Evolutionary conservation across 176 grass and related monocot genomes (phyloP).

Genomic region (Areca catechu): DNA sequence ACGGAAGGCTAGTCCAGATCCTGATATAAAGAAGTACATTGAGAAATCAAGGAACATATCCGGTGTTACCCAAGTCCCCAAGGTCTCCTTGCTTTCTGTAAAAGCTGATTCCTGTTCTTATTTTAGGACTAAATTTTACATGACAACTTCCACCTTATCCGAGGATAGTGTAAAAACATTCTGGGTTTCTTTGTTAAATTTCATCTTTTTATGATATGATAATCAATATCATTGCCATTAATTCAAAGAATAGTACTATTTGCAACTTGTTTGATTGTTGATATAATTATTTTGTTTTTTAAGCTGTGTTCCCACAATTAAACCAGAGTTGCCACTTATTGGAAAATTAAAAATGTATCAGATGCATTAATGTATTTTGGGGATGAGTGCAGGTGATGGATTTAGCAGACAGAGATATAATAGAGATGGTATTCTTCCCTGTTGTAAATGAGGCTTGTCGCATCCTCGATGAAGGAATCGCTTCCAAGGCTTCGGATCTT

Average conservation of each 20-base stretch:
- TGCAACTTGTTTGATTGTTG: too few species aligned
- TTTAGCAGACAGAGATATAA: slow-evolving; percentile 15
- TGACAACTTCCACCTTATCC: too few species aligned
- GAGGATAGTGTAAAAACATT: too few species aligned
- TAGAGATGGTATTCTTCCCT: slow-evolving; percentile 7
- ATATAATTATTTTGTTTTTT: too few species aligned
- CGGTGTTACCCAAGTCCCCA: slow-evolving; percentile 43
- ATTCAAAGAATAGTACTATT: too few species aligned
- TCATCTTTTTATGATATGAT: too few species aligned
- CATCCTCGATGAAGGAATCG: slow-evolving; percentile 3
- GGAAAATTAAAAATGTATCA: not conserved
- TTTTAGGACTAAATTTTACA: not conserved
- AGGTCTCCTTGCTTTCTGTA: slow-evolving; percentile 26
- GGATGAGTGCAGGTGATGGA: slow-evolving; percentile 50
- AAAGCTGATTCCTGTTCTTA: slow-evolving; percentile 2
- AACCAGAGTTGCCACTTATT: not conserved
- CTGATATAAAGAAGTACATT: slow-evolving; percentile 64
- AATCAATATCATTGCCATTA: too few species aligned
- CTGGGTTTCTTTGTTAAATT: too few species aligned
- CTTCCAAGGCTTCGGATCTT: slow-evolving; percentile 6
- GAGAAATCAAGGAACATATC: slow-evolving; percentile 73
- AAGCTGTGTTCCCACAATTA: not conserved
- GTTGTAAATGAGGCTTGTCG: slow-evolving; percentile 7
- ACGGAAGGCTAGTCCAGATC: slow-evolving; percentile 69
- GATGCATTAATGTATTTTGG: slow-evolving; percentile 6